Base-by-base conservation (phyloP, 805 yeast genomes). In the Ogataea populi-albae region DNA sequence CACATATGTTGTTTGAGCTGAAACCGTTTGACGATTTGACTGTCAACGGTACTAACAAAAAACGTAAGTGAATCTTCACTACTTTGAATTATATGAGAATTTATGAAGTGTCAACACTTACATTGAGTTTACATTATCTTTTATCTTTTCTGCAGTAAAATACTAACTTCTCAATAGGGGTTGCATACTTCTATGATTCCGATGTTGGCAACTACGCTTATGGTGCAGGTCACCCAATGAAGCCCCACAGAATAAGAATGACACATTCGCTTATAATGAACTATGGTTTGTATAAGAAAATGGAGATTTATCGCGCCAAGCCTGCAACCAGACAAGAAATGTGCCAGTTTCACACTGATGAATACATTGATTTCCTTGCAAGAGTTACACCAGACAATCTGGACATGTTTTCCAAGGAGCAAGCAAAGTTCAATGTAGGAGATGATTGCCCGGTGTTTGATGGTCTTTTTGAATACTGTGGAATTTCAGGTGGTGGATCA, bases 181-280 rank as follows among this genome's bases (percentile, higher is more conserved):
- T 83, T 20, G 91, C 93, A 0, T 83, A 83, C 55, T 83, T 83
- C 59, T 82, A 82, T 54, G 91, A 82, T 60, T 77, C 96, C 19
- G 98, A 91, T 59, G 96, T 93, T 31, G 98, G 98, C 23, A 93
- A 93, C 66, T 91, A 91, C 64, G 95, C 97, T 29, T 93, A 93
- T 59, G 98, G 98, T 38, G 93, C 96, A 4, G 96, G 96, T 19
- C 98, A 93, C 62, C 97, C 97, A 26, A 93, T 93, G 98, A 93
- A 93, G 60, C 98, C 98, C 17, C 97, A 91, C 62, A 79, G 98
- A 57, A 88, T 93, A 66, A 83, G 98, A 77, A 89, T 93, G 95
- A 95, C 98, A 6, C 98, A 93, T 62, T 86, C 95, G 26, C 71
- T 93, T 54, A 86, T 93, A 47, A 91, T 93, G 95, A 89, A 91